phyloP scores from a whole-genome alignment of 352 stramenopile genomes.

The Phytophthora pluvialis region DNA sequence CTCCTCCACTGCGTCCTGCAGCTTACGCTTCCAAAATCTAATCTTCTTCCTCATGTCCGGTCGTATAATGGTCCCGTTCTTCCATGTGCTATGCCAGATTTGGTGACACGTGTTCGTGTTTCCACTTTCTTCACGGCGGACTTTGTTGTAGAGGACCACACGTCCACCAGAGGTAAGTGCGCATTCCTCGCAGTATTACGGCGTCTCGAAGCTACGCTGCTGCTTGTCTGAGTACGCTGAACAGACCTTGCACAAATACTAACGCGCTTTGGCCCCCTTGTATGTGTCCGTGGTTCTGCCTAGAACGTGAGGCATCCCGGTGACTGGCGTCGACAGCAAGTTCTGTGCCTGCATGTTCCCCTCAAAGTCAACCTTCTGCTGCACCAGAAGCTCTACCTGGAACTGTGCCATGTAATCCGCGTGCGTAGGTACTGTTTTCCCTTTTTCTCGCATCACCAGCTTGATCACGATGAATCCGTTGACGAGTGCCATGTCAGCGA shows the following conservation, averaged over 20 bases:
- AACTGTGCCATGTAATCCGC: constrained; percentile 16
- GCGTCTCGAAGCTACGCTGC: constrained; percentile 18
- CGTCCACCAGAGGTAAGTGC: neutral
- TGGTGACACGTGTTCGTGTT: constrained; percentile 24
- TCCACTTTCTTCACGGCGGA: neutral
- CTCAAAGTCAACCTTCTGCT: constrained; percentile 14
- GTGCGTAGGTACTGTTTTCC: constrained; percentile 11
- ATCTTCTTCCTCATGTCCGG: constrained; percentile 14
- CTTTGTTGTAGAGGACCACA: constrained; percentile 21
- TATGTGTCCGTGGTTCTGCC: constrained; percentile 17
- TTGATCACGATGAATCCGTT: constrained; percentile 33
- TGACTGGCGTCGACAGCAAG: constrained; percentile 5
- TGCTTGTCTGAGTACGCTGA: constrained; percentile 17
- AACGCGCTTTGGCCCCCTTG: constrained; percentile 17
- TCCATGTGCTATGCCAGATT: constrained; percentile 20
- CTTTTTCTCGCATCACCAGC: constrained; percentile 7
- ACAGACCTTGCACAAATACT: constrained; percentile 32
- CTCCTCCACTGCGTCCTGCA: neutral
- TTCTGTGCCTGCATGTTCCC: constrained; percentile 19
- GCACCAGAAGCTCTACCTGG: constrained; percentile 16
- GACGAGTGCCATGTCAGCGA: constrained; percentile 34
- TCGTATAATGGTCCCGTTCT: constrained; percentile 5
- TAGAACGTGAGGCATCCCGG: constrained; percentile 1
- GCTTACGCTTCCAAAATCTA: constrained; percentile 23
- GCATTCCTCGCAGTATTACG: constrained; percentile 24